A percentile compares a stretch with the other conserved stretches of the same genome.
Conservation (phyloP, 306 rosid species). For the Oxytropis ochrocephala region DNA sequence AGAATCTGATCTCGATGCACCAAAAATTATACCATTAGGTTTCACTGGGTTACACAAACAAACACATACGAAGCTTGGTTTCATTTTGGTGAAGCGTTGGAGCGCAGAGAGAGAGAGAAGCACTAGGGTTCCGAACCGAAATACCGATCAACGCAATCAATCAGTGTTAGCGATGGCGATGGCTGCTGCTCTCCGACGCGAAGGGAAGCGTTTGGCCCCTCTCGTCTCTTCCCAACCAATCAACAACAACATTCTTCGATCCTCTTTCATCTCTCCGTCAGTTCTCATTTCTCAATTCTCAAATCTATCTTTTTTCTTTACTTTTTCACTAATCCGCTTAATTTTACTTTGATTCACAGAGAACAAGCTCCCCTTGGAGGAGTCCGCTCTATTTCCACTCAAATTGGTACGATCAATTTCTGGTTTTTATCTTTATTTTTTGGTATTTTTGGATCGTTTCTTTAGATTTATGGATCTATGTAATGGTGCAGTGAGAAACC, state of each 20-base stretch:
- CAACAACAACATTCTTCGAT: conserved; percentile 16
- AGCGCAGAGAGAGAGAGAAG: neutral
- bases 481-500: conserved; percentile 57
- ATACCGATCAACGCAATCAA: conserved; percentile 15
- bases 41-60: too few species aligned
- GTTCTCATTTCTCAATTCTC: conserved; percentile 2
- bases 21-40: too few species aligned
- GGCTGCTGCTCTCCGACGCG: conserved; percentile 88
- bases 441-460: neutral
- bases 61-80: too few species aligned
- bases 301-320: neutral
- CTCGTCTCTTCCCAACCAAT: conserved; percentile 51
- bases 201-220: conserved; percentile 77
- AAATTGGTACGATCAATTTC: conserved; percentile 56
- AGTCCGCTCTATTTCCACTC: conserved; percentile 88
- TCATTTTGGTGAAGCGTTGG: neutral
- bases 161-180: conserved; percentile 56
- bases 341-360: conserved; percentile 37
- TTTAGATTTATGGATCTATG: conserved; percentile 12
- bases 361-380: conserved; percentile 67
- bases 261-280: conserved; percentile 31
- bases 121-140: conserved; percentile 38
- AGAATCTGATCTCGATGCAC: too few species aligned
- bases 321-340: neutral
- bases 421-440: neutral